Base-by-base conservation (phyloP, 2,329 filamentous ascomycete species). In the Hymenoscyphus infarciens region DNA sequence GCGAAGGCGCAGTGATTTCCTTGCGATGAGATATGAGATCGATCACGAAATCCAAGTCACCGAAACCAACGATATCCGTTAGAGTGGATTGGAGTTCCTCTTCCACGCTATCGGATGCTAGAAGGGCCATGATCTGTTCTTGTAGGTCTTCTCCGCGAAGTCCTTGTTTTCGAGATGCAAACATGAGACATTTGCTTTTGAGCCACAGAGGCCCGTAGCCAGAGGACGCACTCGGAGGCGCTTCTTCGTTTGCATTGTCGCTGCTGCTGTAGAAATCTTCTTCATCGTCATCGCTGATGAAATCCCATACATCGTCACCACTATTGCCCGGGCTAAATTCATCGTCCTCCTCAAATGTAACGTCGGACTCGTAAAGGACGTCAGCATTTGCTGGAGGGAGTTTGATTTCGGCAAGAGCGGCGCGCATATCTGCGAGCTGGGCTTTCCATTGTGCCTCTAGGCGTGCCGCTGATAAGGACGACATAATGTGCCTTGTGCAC, bases 41-140 rank as follows among this genome's bases (percentile, higher is more conserved):
- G 66, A 93, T 93, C 60, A 98, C 89, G 70, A 99, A 87, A 68
- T 99, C 94, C 19, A 99, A 81, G 72, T 98, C 92, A 70, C 95
- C 92, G 71, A 94, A 98, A 0, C 96, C 95, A 64, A 99, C 82
- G 53, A 97, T 85, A 70, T 99, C 95, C 0, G 91, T 92, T 39
- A 99, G 82, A 49, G 88, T 87, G 73, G 92, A 93, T 75, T 98
- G 94, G n/a, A 98, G 79, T 75, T 96, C 92, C 63, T 96, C 91
- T 63, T 97, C 90, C 35, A 84, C 82, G 54, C 75, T 78, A n/a
- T 79, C 77, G 4, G 91, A 90, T 7, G 82, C 83, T 39, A 99
- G 76, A 2, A 94, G 81, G 5, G 90, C 89, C 45, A 87, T 77
- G 39, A 98, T 85, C 74, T 97, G 92, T 61, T 89, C 84, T 66